A percentile compares a stretch with the other conserved stretches of the same genome.
Evolutionary conservation across 1,139 yeast genomes (phyloP).

Genomic region (Torulaspora globosa): DNA sequence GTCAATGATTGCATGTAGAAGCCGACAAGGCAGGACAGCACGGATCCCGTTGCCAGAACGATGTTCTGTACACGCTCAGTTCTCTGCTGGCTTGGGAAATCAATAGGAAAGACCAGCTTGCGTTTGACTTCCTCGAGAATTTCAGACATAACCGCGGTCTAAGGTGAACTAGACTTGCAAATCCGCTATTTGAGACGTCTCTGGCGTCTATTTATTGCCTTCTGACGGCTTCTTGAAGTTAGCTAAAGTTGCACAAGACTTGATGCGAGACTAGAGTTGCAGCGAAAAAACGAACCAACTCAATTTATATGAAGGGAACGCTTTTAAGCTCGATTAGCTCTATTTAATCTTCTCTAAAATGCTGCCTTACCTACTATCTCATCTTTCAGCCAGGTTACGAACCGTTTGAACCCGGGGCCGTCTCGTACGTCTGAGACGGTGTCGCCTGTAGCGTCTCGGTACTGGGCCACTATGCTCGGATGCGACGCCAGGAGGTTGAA

Average conservation of each 20-base stretch:
- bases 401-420: conserved; percentile 18
- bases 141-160: conserved; percentile 15
- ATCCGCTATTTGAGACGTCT: not conserved
- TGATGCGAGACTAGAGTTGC: not conserved
- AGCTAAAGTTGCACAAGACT: not conserved
- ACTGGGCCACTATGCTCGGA: conserved; percentile 12
- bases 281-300: not conserved
- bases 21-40: conserved; percentile 27
- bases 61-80: conserved; percentile 18
- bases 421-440: conserved; percentile 10
- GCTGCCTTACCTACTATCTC: conserved; percentile 18
- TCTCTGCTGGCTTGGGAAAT: conserved; percentile 29
- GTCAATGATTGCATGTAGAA: conserved; percentile 26
- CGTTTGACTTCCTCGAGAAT: conserved; percentile 27
- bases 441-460: conserved; percentile 14
- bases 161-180: not conserved
- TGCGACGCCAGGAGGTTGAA: conserved; percentile 18
- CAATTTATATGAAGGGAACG: not conserved
- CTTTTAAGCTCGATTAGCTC: not conserved
- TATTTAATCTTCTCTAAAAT: conserved; percentile 1
- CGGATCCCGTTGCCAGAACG: conserved; percentile 21
- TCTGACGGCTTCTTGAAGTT: not conserved
- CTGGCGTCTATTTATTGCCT: not conserved
- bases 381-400: conserved; percentile 24
- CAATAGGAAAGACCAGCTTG: conserved; percentile 32